Evolutionary conservation across 2,329 filamentous ascomycete species (phyloP).

Genomic region (Triangularia verruculosa): DNA sequence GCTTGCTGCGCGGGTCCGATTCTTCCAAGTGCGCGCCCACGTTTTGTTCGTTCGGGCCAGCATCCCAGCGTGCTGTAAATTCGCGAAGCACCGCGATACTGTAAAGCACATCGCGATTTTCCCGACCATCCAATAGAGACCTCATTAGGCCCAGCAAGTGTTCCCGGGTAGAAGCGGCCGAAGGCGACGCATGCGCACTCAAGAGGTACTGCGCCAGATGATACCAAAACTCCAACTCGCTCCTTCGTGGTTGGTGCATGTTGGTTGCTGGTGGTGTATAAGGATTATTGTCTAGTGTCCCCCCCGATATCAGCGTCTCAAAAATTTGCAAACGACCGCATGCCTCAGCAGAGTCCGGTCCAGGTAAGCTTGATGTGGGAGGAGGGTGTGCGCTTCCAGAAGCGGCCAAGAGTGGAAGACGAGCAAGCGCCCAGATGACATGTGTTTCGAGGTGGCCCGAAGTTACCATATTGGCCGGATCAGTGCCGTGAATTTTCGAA

Average conservation of each 20-base stretch:
- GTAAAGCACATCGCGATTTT: slow-evolving; percentile 89
- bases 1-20: slow-evolving; percentile 62
- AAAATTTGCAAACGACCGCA: slow-evolving; percentile 71
- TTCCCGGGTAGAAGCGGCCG: slow-evolving; percentile 55
- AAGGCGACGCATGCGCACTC: slow-evolving; percentile 41
- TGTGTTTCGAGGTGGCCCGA: slow-evolving; percentile 55
- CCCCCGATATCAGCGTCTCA: slow-evolving; percentile 72
- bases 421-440: slow-evolving; percentile 59
- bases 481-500: slow-evolving; percentile 46
- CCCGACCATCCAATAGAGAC: slow-evolving; percentile 70
- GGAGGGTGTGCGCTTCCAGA: slow-evolving; percentile 32
- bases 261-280: slow-evolving; percentile 41
- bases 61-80: slow-evolving; percentile 62
- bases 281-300: slow-evolving; percentile 58
- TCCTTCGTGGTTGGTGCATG: slow-evolving; percentile 49
- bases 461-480: slow-evolving; percentile 51
- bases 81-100: slow-evolving; percentile 79
- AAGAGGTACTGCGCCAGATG: slow-evolving; percentile 67
- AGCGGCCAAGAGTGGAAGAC: slow-evolving; percentile 38
- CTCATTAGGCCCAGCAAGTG: slow-evolving; percentile 64
- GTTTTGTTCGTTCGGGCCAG: slow-evolving; percentile 52
- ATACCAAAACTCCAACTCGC: slow-evolving; percentile 80
- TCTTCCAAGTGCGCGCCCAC: slow-evolving; percentile 62
- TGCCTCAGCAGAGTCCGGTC: slow-evolving; percentile 55
- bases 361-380: slow-evolving; percentile 43